Base-by-base conservation (phyloP, 768 basidiomycete genomes). In the Clathrus columnatus region DNA sequence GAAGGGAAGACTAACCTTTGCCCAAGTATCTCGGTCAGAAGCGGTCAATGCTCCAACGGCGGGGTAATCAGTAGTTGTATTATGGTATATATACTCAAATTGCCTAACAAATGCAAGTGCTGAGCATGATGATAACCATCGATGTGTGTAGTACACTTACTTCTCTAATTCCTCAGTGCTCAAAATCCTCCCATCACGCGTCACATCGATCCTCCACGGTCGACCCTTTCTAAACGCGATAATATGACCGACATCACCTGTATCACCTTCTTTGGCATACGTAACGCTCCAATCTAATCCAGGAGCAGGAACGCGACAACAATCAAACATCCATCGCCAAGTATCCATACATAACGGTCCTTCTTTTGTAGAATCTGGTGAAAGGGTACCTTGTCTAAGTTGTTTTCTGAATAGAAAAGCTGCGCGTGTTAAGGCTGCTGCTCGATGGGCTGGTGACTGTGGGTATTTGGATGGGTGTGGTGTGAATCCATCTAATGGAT, bases 251-350 rank as follows among this genome's bases (percentile, higher is more conserved):
- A 80, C 76, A 49, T 82, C 74, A 8, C 83, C 83, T 5, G 61
- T 59, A 36, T 84, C 83, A 17, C 74, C 76, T 8, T 70, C 66
- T 50, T 78, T 71, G 0, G 87, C 82, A 59, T 87, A 80, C 16
- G 83, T 81, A 18, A 83, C 70, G 59, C 83, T 82, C 80, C 88
- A 88, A 65, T 97, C 93, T 3, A 82, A 69, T 17, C 86, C 85
- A 8, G 73, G 67, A 1, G 86, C 85, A 2, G 90, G 90, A 18
- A 92, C 73, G 54, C 90, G 85, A 60, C 81, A 88, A 66, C 88
- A 90, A 65, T 92, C 90, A 61, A 92, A 92, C 90, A 92, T 91
- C 90, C 90, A 92, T 49, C 87, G 73, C 68, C 85, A 91, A 6
- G 86, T 86, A 64, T 92, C 90, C 90, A 92, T 91, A 64, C 90